Evolutionary conservation across 1,139 yeast genomes (phyloP).

Genomic region (Zygosaccharomyces pseudobailii): DNA sequence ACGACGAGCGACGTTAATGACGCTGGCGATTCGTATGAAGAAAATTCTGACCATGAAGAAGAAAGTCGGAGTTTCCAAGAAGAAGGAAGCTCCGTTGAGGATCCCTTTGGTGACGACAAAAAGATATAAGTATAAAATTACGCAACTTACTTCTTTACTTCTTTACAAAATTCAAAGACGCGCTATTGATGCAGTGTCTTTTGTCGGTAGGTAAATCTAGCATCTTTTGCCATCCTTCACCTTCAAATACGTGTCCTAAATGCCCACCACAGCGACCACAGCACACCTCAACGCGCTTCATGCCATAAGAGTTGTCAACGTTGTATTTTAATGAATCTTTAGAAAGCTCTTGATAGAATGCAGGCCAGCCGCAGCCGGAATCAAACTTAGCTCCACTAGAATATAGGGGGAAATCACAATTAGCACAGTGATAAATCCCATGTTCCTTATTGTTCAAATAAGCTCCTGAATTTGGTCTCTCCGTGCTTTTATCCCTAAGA

Average conservation of each 20-base stretch:
- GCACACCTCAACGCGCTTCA: slow-evolving; percentile 81
- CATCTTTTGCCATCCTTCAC: slow-evolving; percentile 77
- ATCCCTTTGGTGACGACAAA: slow-evolving; percentile 30
- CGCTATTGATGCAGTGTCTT: slow-evolving; percentile 91
- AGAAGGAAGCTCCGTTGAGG: slow-evolving; percentile 3
- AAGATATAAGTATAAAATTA: slow-evolving; percentile 12
- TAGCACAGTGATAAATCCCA: slow-evolving; percentile 82
- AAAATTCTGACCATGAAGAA: slow-evolving; percentile 7
- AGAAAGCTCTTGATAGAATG: slow-evolving; percentile 74
- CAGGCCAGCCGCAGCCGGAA: slow-evolving; percentile 97
- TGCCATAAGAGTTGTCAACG: slow-evolving; percentile 63
- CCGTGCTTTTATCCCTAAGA: slow-evolving; percentile 77
- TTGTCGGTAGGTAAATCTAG: slow-evolving; percentile 67
- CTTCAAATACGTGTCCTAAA: slow-evolving; percentile 87
- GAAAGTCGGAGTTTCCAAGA: neutral
- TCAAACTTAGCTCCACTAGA: slow-evolving; percentile 75
- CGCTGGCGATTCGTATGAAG: slow-evolving; percentile 26
- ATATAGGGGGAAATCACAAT: slow-evolving; percentile 75
- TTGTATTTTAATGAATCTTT: slow-evolving; percentile 68
- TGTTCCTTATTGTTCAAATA: slow-evolving; percentile 43
- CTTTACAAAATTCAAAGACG: slow-evolving; percentile 61
- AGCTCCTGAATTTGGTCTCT: slow-evolving; percentile 74
- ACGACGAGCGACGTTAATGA: slow-evolving; percentile 35
- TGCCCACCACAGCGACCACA: slow-evolving; percentile 92
- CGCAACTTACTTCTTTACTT: slow-evolving; percentile 12